Evolutionary conservation across 306 rosid genomes (phyloP), one percentile per base, ranked within the genome.

Genomic region (Inga leiocalycina): DNA sequence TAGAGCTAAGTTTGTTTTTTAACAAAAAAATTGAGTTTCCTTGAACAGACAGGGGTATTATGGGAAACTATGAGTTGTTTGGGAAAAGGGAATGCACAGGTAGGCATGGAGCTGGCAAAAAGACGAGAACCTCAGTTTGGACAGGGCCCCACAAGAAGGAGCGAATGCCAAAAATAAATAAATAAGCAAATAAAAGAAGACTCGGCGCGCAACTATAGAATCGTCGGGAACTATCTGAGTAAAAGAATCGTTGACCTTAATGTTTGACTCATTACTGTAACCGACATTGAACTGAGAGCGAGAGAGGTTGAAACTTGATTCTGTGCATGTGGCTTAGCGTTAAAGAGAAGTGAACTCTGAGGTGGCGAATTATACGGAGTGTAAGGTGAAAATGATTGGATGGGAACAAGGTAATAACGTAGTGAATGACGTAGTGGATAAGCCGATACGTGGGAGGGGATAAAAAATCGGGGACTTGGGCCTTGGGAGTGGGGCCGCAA

Each of bases 51-150:
- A 30, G 54, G 77, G 77, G 27, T 49, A 74, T 15, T 48, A 30
- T 74, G 44, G 77, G 62, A 48, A 74, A 14, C 34, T 15, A 0
- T 0, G 0, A 16, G 6, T 19, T 43, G 34, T 52, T 54, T 52
- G 48, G 65, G 67, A 4, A 32, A 75, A 34, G 19, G 79, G 19
- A 54, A 2, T 15, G 82, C 87, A 82, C 87, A 76, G 32, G 88
- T 74, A 65, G 85, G 88, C 79, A 74, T 79, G 72, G 80, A 82
- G 91, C 88, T 86, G 87, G 89, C 89, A 84, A 71, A 71, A 61
- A 16, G 80, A 37, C 54, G 69, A 59, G 46, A 49, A 13, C 45
- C 39, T 62, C 79, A 69, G 77, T 67, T 52, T 4, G 10, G 80
- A 19, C 3, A 27, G 64, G 92, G 92, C 34, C 89, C 89, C 91